Conservation (phyloP, 1,284 basidiomycete genomes). For the Boletus semigastroideus region DNA sequence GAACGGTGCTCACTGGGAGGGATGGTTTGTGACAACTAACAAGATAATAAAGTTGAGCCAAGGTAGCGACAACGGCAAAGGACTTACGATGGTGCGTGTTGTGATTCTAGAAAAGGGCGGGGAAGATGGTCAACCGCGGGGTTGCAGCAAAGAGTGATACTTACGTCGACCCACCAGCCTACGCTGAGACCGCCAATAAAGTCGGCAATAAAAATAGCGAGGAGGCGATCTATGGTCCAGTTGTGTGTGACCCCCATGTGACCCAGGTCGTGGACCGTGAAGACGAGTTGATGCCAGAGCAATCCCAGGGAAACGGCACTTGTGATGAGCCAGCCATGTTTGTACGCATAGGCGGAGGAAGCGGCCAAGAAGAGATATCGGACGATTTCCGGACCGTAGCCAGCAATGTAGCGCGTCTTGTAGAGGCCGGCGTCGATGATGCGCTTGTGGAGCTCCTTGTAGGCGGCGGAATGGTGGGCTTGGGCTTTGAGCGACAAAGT, state of each 20-base stretch:
- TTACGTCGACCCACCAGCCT: constrained; percentile 97
- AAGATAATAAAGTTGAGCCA: constrained; percentile 14
- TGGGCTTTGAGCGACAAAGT: constrained; percentile 62
- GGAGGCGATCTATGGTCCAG: constrained; percentile 79
- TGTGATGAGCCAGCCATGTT: constrained; percentile 59
- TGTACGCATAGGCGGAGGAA: constrained; percentile 64
- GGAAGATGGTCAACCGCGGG: constrained; percentile 1
- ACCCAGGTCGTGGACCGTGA: constrained; percentile 92
- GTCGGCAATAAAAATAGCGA: constrained; percentile 82
- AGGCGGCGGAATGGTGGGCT: constrained; percentile 73
- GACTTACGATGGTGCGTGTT: constrained; percentile 90
- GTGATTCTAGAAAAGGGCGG: constrained; percentile 69
- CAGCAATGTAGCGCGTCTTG: constrained; percentile 77
- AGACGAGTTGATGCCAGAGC: constrained; percentile 94
- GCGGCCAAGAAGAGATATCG: constrained; percentile 72
- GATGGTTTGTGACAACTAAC: constrained; percentile 93
- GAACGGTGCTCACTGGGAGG: constrained; percentile 75
- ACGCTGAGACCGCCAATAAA: constrained; percentile 92
- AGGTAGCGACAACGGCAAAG: constrained; percentile 2
- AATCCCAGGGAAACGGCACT: constrained; percentile 84
- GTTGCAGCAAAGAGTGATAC: constrained; percentile 35
- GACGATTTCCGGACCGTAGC: constrained; percentile 86
- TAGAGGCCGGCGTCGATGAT: constrained; percentile 85
- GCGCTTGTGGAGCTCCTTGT: constrained; percentile 76
- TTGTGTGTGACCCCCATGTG: constrained; percentile 92